Conservation (phyloP, 495 filamentous ascomycete genomes). For the Penicillium verhagenii region DNA sequence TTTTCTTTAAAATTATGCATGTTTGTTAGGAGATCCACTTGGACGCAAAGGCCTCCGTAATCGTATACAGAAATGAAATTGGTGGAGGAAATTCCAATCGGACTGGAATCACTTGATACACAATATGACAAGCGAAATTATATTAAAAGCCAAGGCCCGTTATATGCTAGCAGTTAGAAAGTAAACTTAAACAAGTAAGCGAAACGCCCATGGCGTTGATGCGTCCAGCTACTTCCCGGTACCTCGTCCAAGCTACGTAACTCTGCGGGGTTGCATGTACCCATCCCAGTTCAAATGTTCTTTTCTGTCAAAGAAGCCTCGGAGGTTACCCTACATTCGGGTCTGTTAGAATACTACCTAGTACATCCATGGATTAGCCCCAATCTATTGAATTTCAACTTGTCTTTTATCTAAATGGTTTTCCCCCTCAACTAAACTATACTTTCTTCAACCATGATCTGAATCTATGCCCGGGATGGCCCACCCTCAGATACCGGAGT, state of each 20-base stretch:
- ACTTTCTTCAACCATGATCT: background rate
- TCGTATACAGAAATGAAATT: no score
- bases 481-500: background rate
- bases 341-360: background rate
- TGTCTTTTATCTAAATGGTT: no score
- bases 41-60: background rate
- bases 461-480: background rate
- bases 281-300: background rate
- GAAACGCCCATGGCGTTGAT: background rate
- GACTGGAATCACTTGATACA: no score
- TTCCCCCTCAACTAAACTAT: background rate
- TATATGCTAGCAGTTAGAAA: no score
- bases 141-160: no score
- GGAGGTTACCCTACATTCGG: background rate
- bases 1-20: background rate
- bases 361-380: no score
- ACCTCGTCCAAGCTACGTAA: conserved; percentile 4
- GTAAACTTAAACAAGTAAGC: no score
- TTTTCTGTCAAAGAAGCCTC: conserved; percentile 3
- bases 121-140: no score
- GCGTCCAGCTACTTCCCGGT: conserved; percentile 1
- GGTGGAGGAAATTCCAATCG: no score
- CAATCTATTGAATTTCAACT: no score
- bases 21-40: background rate
- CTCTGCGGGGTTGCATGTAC: conserved; percentile 5